phyloP scores from a whole-genome alignment of 108 stramenopile species.

The Pseudonitzschia delicatissima region DNA sequence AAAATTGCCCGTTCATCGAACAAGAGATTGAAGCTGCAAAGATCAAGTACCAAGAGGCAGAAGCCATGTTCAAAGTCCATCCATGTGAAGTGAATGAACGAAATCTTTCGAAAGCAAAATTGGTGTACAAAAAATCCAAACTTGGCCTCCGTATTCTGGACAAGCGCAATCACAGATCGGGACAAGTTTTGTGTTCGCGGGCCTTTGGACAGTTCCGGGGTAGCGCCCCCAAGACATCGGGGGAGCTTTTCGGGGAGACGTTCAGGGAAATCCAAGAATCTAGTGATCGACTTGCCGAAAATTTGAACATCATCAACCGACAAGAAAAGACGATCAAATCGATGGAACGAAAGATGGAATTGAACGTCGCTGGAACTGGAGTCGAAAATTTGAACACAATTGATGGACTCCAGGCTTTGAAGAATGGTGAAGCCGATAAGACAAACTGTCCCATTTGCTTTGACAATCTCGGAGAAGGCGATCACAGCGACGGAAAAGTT shows the following conservation, averaged over 20 bases:
- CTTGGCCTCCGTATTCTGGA: background rate
- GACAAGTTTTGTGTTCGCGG: slow-evolving; percentile 4
- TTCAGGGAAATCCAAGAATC: background rate
- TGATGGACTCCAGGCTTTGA: slow-evolving; percentile 35
- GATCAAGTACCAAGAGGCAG: slow-evolving; percentile 8
- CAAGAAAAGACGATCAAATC: background rate
- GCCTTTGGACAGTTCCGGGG: slow-evolving; percentile 4
- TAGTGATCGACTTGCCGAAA: background rate
- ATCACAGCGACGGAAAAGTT: slow-evolving; percentile 17
- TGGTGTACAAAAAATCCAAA: background rate
- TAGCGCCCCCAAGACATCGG: background rate
- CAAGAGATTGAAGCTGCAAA: slow-evolving; percentile 4
- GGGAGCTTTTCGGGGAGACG: background rate
- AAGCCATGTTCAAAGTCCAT: slow-evolving; percentile 21
- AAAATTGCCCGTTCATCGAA: slow-evolving; percentile 18
- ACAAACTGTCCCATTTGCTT: slow-evolving; percentile 43
- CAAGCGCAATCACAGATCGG: background rate
- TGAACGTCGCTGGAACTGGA: background rate
- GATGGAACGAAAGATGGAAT: background rate
- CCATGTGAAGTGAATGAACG: slow-evolving; percentile 8
- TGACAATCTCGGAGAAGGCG: slow-evolving; percentile 20
- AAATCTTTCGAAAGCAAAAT: background rate
- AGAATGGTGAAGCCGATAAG: slow-evolving; percentile 12
- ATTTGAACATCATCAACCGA: slow-evolving; percentile 1
- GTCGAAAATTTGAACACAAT: slow-evolving; percentile 27